These are phyloP conservation scores for Fusarium sambucinum DNA, from an alignment of 2,329 filamentous ascomycete species.

Conservation along the genomic window DNA sequence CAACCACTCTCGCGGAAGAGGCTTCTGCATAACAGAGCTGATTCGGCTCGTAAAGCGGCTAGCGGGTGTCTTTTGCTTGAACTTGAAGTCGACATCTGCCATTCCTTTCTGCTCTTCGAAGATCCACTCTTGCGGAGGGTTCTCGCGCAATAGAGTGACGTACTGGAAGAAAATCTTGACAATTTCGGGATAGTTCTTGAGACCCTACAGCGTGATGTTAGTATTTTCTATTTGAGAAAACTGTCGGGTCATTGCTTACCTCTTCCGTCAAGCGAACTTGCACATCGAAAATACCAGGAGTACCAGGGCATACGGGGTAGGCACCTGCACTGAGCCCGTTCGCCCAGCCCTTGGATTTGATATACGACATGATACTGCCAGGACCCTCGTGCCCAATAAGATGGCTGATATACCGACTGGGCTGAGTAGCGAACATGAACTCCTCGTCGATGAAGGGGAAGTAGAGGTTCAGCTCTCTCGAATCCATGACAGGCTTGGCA, in stretches of 20 bases:
- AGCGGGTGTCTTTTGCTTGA: constrained; percentile 91
- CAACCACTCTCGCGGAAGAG: constrained; percentile 86
- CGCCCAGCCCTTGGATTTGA: constrained; percentile 92
- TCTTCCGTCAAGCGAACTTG: constrained; percentile 86
- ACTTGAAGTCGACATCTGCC: constrained; percentile 93
- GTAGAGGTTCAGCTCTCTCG: constrained; percentile 79
- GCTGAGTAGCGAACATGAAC: constrained; percentile 80
- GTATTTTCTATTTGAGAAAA: neutral
- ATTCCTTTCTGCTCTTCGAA: constrained; percentile 92
- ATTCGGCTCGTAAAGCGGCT: constrained; percentile 89
- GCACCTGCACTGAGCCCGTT: constrained; percentile 84
- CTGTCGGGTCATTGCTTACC: constrained; percentile 57
- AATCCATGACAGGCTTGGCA: constrained; percentile 92
- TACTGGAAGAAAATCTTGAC: constrained; percentile 91
- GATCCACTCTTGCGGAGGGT: constrained; percentile 89
- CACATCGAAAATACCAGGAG: constrained; percentile 81
- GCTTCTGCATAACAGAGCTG: constrained; percentile 91
- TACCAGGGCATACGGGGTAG: constrained; percentile 80
- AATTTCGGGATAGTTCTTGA: constrained; percentile 85
- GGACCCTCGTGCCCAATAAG: constrained; percentile 93
- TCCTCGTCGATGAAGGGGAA: constrained; percentile 92
- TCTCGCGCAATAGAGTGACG: constrained; percentile 84
- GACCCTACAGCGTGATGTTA: constrained; percentile 59
- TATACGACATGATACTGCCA: constrained; percentile 88
- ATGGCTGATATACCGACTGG: constrained; percentile 87